These are phyloP conservation scores for Deuterostichococcus epilithicus DNA, from an alignment of 139 green algal genomes.

Conservation along the genomic window DNA sequence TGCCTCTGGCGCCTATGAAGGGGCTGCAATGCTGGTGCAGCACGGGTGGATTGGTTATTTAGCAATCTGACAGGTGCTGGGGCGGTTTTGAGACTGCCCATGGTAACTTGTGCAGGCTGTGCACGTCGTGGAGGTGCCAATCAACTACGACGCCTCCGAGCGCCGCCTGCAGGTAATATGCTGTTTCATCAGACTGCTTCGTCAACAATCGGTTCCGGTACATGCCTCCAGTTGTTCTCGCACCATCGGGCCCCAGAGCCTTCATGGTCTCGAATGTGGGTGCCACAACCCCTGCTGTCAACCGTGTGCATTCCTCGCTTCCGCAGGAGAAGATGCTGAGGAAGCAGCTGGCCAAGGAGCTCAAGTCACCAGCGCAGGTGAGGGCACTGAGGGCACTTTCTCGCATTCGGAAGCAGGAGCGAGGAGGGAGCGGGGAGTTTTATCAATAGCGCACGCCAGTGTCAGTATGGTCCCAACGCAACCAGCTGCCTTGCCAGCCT, in stretches of 20 bases:
- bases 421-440: no score
- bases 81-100: no score
- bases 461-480: no score
- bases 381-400: no score
- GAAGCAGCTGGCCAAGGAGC: neutral
- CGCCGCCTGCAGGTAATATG: slow-evolving; percentile 9
- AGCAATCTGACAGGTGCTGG: no score
- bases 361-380: slow-evolving; percentile 2
- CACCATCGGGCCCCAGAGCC: neutral
- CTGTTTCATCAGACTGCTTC: neutral
- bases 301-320: neutral
- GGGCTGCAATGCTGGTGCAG: no score
- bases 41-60: no score
- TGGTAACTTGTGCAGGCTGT: slow-evolving; percentile 18
- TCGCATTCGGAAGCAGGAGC: no score
- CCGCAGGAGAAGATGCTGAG: slow-evolving; percentile 1
- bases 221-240: neutral
- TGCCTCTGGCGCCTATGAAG: no score
- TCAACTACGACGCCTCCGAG: slow-evolving; percentile 14
- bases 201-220: neutral
- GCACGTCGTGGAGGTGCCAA: slow-evolving; percentile 25
- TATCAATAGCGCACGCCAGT: no score
- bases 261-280: neutral
- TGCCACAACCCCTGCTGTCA: neutral
- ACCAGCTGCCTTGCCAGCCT: no score